Conservation (phyloP, 192 early-diverging fungal genomes). For the Dissophora globulifera region DNA sequence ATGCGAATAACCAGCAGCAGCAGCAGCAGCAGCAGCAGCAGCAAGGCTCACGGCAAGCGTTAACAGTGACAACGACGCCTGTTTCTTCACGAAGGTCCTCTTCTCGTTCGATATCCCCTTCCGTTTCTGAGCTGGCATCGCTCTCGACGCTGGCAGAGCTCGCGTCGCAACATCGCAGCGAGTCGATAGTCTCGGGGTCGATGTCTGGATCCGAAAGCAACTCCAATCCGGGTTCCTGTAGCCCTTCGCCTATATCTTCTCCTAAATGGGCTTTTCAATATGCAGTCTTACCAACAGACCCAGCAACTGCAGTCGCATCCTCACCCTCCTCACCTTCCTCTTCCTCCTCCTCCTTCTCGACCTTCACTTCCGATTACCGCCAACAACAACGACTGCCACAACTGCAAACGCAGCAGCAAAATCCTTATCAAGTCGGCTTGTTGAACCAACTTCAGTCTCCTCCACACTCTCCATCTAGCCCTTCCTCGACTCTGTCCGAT, state of each 20-base stretch:
- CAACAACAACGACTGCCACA: not conserved
- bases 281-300: too few relatives aligned
- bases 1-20: too few relatives aligned
- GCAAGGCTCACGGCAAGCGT: not conserved
- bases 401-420: too few relatives aligned
- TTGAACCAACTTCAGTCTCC: slow-evolving; percentile 13
- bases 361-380: too few relatives aligned
- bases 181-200: too few relatives aligned
- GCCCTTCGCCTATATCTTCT: slow-evolving; percentile 19
- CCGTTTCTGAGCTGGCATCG: not conserved
- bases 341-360: too few relatives aligned
- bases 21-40: slow-evolving; percentile 3
- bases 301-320: not conserved
- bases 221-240: not conserved
- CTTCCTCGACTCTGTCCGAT: not conserved
- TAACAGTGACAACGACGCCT: not conserved
- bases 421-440: not conserved
- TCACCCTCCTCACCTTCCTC: not conserved
- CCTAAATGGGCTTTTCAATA: not conserved
- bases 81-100: not conserved
- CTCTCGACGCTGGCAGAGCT: slow-evolving; percentile 14
- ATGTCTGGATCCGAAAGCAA: not conserved
- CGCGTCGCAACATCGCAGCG: slow-evolving; percentile 6
- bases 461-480: slow-evolving; percentile 18
- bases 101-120: not conserved